These are phyloP conservation scores for Leccinum pellstonianum DNA, from an alignment of 768 basidiomycete genomes.

Conservation along the genomic window DNA sequence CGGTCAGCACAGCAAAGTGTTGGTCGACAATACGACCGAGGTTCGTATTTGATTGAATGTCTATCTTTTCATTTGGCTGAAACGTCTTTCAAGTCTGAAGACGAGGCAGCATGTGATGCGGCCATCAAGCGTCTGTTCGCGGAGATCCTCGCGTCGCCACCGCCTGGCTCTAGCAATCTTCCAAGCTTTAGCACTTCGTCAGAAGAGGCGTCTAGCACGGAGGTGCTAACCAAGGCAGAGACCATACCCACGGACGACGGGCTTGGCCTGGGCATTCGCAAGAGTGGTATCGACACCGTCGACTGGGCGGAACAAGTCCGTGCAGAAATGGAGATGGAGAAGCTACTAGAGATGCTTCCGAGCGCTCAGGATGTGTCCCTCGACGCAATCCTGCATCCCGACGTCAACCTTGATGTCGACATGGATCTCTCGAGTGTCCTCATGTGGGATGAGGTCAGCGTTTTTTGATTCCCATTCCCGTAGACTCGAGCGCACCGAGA, in stretches of 20 bases:
- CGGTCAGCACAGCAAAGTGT: constrained; percentile 18
- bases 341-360: constrained; percentile 54
- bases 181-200: constrained; percentile 33
- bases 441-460: constrained; percentile 30
- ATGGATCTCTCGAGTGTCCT: constrained; percentile 31
- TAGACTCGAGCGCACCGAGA: constrained; percentile 2
- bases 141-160: constrained; percentile 36
- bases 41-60: constrained; percentile 26
- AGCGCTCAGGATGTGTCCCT: constrained; percentile 30
- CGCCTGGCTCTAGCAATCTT: constrained; percentile 32
- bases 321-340: constrained; percentile 59
- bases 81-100: constrained; percentile 36
- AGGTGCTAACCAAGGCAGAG: constrained; percentile 24
- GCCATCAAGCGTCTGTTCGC: constrained; percentile 33
- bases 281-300: constrained; percentile 17
- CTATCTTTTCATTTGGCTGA: constrained; percentile 25
- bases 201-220: constrained; percentile 29
- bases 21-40: constrained; percentile 32
- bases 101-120: constrained; percentile 50
- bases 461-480: constrained; percentile 19
- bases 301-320: constrained; percentile 30
- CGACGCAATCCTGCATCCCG: constrained; percentile 22
- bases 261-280: constrained; percentile 19
- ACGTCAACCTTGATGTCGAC: constrained; percentile 23
- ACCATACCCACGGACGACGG: constrained; percentile 8